A percentile compares a stretch with the other conserved stretches of the same genome.
phyloP scores from a whole-genome alignment of 2,329 filamentous ascomycete species.

The Grosmannia clavigera region DNA sequence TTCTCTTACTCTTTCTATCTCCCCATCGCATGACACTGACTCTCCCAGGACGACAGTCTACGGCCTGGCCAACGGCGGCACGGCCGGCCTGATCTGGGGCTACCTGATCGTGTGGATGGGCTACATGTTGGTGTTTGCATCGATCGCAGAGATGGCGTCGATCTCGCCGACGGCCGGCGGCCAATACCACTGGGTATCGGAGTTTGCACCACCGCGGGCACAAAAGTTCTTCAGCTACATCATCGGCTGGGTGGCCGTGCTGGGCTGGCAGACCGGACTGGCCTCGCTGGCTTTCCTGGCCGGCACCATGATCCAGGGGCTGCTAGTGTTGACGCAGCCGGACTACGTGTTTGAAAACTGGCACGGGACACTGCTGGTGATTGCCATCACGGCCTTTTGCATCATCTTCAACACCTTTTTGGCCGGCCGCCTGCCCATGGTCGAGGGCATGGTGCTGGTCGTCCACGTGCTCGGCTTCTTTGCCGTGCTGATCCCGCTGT shows the following conservation, averaged over 20 bases:
- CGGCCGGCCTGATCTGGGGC: constrained; percentile 39
- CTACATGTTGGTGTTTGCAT: constrained; percentile 28
- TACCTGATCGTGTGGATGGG: constrained; percentile 35
- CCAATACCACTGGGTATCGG: constrained; percentile 49
- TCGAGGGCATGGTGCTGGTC: constrained; percentile 37
- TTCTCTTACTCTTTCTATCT: not conserved
- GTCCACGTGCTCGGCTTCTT: constrained; percentile 36
- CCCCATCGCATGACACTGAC: not conserved
- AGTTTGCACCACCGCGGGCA: constrained; percentile 33
- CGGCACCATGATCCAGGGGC: constrained; percentile 34
- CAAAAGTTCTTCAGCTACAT: constrained; percentile 44
- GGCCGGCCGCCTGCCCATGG: constrained; percentile 30
- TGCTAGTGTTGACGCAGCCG: constrained; percentile 27
- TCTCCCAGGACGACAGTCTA: constrained; percentile 20
- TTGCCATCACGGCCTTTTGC: constrained; percentile 31
- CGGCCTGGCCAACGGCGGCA: constrained; percentile 35
- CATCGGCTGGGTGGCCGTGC: constrained; percentile 37
- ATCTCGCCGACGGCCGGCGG: constrained; percentile 40
- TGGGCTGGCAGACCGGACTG: constrained; percentile 30
- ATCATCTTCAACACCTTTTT: constrained; percentile 38
- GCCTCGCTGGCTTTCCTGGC: constrained; percentile 28
- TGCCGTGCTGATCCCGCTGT: constrained; percentile 17
- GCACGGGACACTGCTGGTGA: constrained; percentile 37
- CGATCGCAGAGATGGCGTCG: constrained; percentile 29
- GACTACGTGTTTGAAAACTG: constrained; percentile 27